Conservation (phyloP, 441 rosid species). For the Euphorbia celastroides region DNA sequence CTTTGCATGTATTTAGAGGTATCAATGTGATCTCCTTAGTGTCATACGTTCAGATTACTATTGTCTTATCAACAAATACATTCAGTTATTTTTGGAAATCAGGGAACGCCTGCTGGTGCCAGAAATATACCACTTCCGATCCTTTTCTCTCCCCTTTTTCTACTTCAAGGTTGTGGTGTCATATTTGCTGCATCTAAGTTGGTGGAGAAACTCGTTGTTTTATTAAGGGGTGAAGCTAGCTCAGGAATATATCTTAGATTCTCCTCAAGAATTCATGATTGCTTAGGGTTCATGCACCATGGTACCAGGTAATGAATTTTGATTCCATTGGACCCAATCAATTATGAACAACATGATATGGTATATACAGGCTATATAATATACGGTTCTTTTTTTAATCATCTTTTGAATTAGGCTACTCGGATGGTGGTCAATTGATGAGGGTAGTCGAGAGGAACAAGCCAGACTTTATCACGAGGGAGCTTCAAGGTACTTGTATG, state of each 20-base stretch:
- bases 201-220: conserved; percentile 64
- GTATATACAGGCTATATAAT: conserved; percentile 1
- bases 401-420: conserved; percentile 49
- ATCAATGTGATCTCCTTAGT: conserved; percentile 14
- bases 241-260: conserved; percentile 65
- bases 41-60: conserved; percentile 17
- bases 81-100: conserved; percentile 32
- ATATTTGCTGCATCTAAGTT: conserved; percentile 68
- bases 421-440: conserved; percentile 99
- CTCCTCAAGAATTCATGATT: conserved; percentile 71
- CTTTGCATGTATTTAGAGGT: conserved; percentile 97
- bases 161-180: conserved; percentile 78
- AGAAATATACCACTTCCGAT: conserved; percentile 73
- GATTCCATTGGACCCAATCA: conserved; percentile 7
- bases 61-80: conserved; percentile 14
- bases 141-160: conserved; percentile 82
- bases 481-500: conserved; percentile 57
- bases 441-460: conserved; percentile 90
- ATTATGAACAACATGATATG: conserved; percentile 5
- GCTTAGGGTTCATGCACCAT: conserved; percentile 84
- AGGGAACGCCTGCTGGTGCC: conserved; percentile 89
- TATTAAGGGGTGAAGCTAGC: conserved; percentile 54
- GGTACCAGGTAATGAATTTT: conserved; percentile 74
- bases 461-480: conserved; percentile 74
- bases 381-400: conserved; percentile 12